Conservation (phyloP, 371 early-diverging fungal genomes). For the Mortierella sp. region DNA sequence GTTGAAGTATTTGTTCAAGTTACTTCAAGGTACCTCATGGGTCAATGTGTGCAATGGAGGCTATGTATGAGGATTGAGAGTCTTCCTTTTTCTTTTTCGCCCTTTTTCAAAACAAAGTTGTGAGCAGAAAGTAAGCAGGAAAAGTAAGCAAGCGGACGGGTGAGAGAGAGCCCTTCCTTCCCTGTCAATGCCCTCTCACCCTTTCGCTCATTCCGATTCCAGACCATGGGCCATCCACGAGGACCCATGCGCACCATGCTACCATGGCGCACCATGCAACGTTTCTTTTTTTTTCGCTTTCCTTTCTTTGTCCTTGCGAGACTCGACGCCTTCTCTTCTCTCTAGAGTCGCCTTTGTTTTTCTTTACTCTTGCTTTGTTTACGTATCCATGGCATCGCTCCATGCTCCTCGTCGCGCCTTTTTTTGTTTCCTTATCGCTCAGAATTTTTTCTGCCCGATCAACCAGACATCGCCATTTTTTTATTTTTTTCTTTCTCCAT, state of each 20-base stretch:
- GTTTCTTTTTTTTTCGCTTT: constrained; percentile 10
- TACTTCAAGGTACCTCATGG: too few relatives aligned
- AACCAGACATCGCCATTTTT: background rate
- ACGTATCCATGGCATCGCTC: background rate
- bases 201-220: constrained; percentile 3
- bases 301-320: constrained; percentile 2
- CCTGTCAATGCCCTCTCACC: background rate
- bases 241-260: constrained; percentile 22
- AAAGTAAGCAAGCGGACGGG: constrained; percentile 7
- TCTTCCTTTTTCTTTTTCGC: constrained; percentile 16
- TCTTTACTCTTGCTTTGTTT: background rate
- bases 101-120: background rate
- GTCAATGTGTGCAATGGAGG: background rate
- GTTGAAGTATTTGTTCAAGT: background rate
- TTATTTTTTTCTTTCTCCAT: background rate
- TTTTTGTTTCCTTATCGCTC: constrained; percentile 7
- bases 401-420: background rate
- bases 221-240: background rate
- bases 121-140: background rate
- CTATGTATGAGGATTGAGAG: constrained; percentile 1
- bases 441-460: constrained; percentile 1
- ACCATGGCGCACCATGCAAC: constrained; percentile 36
- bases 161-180: constrained; percentile 2
- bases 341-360: constrained; percentile 3
- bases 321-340: background rate